phyloP scores from a whole-genome alignment of 2,329 filamentous ascomycete species.

The Trichophyton benhamiae region DNA sequence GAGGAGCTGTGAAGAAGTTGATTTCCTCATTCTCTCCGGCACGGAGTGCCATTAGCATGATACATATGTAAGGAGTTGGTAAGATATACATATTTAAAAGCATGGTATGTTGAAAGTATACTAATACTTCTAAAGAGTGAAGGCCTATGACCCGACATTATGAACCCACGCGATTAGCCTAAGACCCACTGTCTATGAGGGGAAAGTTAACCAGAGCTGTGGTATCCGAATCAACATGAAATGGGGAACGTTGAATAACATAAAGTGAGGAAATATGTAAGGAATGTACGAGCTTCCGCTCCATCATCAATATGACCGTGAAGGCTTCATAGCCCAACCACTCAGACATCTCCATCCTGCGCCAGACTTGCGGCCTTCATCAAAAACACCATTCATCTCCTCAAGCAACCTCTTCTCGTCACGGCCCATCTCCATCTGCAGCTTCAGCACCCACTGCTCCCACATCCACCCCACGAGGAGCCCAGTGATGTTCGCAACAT shows the following conservation, averaged over 20 bases:
- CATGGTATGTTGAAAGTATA: too few species aligned
- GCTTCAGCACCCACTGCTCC: constrained; percentile 90
- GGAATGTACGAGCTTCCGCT: neutral
- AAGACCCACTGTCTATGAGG: too few species aligned
- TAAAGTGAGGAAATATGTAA: neutral
- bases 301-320: neutral
- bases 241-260: neutral
- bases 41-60: too few species aligned
- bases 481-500: constrained; percentile 63
- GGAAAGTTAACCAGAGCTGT: neutral
- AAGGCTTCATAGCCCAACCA: constrained; percentile 46
- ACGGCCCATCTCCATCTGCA: constrained; percentile 75
- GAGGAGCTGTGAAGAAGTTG: too few species aligned
- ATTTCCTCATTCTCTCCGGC: too few species aligned
- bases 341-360: constrained; percentile 49
- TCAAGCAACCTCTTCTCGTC: constrained; percentile 41
- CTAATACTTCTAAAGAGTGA: too few species aligned
- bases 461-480: constrained; percentile 79
- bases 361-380: constrained; percentile 46
- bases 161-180: too few species aligned
- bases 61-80: too few species aligned
- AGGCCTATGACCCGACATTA: too few species aligned
- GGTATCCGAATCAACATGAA: neutral
- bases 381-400: constrained; percentile 45
- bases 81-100: too few species aligned